Percentiles rank a stretch among this genome's conserved stretches.
phyloP scores from a whole-genome alignment of 805 yeast species.

The Candida ipomoeae region DNA sequence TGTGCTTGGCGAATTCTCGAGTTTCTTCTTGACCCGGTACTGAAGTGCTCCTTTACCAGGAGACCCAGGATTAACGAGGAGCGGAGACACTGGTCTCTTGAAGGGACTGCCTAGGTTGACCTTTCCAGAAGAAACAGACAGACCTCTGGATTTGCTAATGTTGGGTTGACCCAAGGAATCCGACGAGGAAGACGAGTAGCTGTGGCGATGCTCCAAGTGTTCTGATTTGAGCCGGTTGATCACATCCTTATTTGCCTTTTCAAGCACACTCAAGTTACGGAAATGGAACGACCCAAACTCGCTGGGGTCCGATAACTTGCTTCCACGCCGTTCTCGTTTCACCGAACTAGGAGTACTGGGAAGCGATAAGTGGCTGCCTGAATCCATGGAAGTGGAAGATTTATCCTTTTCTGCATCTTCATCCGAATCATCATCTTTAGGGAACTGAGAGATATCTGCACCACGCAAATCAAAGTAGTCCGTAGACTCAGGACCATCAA shows the following conservation, averaged over 20 bases:
- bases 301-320: conserved; percentile 63
- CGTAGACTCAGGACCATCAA: conserved; percentile 79
- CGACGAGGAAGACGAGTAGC: conserved; percentile 47
- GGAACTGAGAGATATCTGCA: conserved; percentile 65
- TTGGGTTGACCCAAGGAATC: conserved; percentile 33
- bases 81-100: conserved; percentile 47
- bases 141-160: conserved; percentile 30
- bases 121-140: conserved; percentile 24
- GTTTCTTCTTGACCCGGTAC: conserved; percentile 6
- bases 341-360: conserved; percentile 18
- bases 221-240: conserved; percentile 83
- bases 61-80: conserved; percentile 22
- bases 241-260: conserved; percentile 89
- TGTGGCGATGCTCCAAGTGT: conserved; percentile 58
- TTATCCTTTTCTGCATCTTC: conserved; percentile 18
- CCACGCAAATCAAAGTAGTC: conserved; percentile 92
- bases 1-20: conserved; percentile 4
- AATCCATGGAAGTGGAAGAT: not conserved
- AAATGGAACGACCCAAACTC: conserved; percentile 94
- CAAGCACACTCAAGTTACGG: conserved; percentile 83
- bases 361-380: conserved; percentile 14
- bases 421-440: conserved; percentile 43
- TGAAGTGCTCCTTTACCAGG: conserved; percentile 21
- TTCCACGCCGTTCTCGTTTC: conserved; percentile 65
- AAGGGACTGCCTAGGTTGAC: conserved; percentile 33